These are phyloP conservation scores for Volvariella volvacea DNA, from an alignment of 1,284 basidiomycete species.

Conservation along the genomic window DNA sequence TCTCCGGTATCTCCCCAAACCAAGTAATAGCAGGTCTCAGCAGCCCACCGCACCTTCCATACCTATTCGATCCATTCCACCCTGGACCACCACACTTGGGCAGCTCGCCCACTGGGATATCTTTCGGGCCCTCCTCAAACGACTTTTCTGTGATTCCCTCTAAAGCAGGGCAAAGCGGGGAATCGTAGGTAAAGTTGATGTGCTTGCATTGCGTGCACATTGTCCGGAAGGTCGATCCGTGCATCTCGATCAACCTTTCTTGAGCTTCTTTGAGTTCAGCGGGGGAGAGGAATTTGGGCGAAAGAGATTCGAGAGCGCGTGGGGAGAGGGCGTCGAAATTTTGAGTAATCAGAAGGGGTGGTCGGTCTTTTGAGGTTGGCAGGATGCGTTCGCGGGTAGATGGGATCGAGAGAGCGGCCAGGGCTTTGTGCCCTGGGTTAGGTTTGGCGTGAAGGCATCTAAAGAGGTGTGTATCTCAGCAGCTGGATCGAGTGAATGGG, in stretches of 20 bases:
- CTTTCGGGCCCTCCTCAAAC: slow-evolving; percentile 13
- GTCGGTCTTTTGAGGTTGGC: slow-evolving; percentile 13
- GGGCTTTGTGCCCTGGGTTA: slow-evolving; percentile 23
- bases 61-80: slow-evolving; percentile 25
- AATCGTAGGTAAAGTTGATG: slow-evolving; percentile 15
- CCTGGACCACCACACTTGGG: slow-evolving; percentile 40
- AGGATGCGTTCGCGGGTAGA: slow-evolving; percentile 17
- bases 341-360: slow-evolving; percentile 24
- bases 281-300: slow-evolving; percentile 6
- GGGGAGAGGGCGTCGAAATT: slow-evolving; percentile 27
- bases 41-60: slow-evolving; percentile 37
- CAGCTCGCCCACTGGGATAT: slow-evolving; percentile 37
- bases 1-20: slow-evolving; percentile 51
- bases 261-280: background rate
- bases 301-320: slow-evolving; percentile 17
- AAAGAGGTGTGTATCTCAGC: no score
- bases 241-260: slow-evolving; percentile 33
- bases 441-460: slow-evolving; percentile 21
- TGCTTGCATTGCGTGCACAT: slow-evolving; percentile 32
- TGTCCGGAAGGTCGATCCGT: slow-evolving; percentile 37
- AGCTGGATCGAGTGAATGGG: slow-evolving; percentile 51
- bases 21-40: slow-evolving; percentile 59
- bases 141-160: slow-evolving; percentile 27
- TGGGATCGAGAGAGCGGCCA: slow-evolving; percentile 21
- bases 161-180: slow-evolving; percentile 26